Percentiles rank a stretch among this genome's conserved stretches.
phyloP scores from a whole-genome alignment of 129 eudicot species.

The Saussurea involucrata region DNA sequence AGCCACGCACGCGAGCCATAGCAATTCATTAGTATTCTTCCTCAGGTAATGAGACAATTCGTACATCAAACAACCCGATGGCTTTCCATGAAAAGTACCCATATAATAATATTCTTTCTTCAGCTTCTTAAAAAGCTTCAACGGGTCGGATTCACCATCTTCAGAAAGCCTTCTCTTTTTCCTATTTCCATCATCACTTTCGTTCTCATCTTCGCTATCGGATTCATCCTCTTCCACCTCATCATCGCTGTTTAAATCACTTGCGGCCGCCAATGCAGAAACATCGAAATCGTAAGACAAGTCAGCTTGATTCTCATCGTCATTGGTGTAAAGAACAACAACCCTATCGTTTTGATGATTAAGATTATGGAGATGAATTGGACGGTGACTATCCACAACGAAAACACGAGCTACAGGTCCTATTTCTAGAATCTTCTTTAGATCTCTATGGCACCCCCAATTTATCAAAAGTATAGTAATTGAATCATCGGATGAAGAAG shows the following conservation, averaged over 20 bases:
- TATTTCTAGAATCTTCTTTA: slow-evolving; percentile 48
- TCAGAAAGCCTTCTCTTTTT: slow-evolving; percentile 50
- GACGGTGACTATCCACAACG: slow-evolving; percentile 91
- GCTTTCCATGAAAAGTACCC: slow-evolving; percentile 87
- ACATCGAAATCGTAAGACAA: slow-evolving; percentile 68
- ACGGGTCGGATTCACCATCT: slow-evolving; percentile 52
- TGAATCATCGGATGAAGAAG: slow-evolving; percentile 45
- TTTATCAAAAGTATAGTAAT: slow-evolving; percentile 73
- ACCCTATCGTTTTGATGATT: slow-evolving; percentile 64
- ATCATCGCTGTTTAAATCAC: slow-evolving; percentile 83
- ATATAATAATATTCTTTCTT: slow-evolving; percentile 57
- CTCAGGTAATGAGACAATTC: slow-evolving; percentile 69
- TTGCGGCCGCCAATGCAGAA: slow-evolving; percentile 64
- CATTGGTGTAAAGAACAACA: slow-evolving; percentile 69
- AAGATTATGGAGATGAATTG: slow-evolving; percentile 85
- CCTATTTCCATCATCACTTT: slow-evolving; percentile 41
- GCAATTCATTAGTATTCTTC: slow-evolving; percentile 66
- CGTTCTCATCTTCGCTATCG: slow-evolving; percentile 40
- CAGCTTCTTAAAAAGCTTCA: slow-evolving; percentile 52
- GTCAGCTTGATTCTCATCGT: slow-evolving; percentile 86
- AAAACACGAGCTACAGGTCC: slow-evolving; percentile 64
- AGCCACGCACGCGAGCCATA: slow-evolving; percentile 97
- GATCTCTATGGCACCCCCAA: slow-evolving; percentile 97
- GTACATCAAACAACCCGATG: slow-evolving; percentile 77
- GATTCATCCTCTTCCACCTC: slow-evolving; percentile 42